Evolutionary conservation across 208 protist genomes (phyloP), one percentile per base, ranked within the genome.

Genomic region (Strigomonas galati): DNA sequence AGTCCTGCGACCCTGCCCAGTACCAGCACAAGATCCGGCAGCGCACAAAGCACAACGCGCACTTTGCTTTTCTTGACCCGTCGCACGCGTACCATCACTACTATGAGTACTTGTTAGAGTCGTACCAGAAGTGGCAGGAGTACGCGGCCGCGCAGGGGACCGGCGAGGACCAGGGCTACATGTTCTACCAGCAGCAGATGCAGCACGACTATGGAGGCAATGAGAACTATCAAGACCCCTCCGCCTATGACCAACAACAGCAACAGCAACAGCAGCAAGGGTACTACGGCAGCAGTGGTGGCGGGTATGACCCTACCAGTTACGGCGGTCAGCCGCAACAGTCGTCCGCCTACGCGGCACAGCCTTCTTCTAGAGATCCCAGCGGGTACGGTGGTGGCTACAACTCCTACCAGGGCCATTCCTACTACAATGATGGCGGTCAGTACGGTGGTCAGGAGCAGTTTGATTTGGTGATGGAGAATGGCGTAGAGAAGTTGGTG

Each of bases 11-110:
- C 61, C 54, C 69, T 1, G 73, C 75, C 17, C 63, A 71, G 10
- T 84, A 76, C 49, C 78, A 88, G 46, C 52, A 80, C 55, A 67
- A 79, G 28, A 60, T 88, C 12, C 62, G 71, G 19, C 58, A 73
- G 26, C 69, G 67, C 37, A 82, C 77, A 26, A 59, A 59, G 26
- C 71, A 77, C 66, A 88, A 88, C 57, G 58, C 59, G 7, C 71
- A 88, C 58, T 88, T 88, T 65, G 65, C 54, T 59, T 88, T 88
- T 62, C 15, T 88, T 30, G 66, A 79, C 17, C 65, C 69, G n/a
- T 51, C 71, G 5, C 74, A 84, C 44, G 61, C 71, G 43, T 79
- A 78, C 30, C 57, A 88, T 62, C 51, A 70, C 19, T 88, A 84
- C 64, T 88, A 84, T 56, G 67, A 76, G 32, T 82, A 78, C 53